Conservation (phyloP, 192 early-diverging fungal species). For the Rhizophagus clarus region DNA sequence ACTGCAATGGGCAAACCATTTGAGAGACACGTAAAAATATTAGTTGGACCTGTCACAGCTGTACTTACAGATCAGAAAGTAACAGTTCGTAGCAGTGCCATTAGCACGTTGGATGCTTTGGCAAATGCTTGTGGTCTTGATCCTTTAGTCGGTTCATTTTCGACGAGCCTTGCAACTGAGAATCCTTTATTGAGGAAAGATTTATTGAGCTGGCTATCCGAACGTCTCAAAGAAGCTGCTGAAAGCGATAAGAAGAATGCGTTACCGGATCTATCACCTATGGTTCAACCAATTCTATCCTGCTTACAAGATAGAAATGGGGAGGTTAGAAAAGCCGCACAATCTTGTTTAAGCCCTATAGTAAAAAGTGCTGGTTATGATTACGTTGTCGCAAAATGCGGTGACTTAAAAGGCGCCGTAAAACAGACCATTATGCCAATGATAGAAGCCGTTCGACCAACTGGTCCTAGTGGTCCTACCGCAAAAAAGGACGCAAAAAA, state of each 20-base stretch:
- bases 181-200: conserved; percentile 89
- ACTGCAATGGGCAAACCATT: conserved; percentile 86
- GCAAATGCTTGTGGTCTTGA: conserved; percentile 73
- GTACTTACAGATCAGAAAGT: conserved; percentile 90
- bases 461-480: conserved; percentile 28
- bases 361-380: conserved; percentile 74
- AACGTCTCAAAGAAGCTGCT: conserved; percentile 56
- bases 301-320: conserved; percentile 88
- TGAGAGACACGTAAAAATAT: conserved; percentile 68
- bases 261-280: conserved; percentile 61
- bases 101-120: conserved; percentile 74
- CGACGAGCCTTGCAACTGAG: conserved; percentile 70
- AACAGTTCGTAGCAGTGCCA: conserved; percentile 76
- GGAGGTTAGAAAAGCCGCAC: conserved; percentile 88
- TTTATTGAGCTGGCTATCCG: conserved; percentile 78
- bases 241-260: conserved; percentile 37
- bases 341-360: conserved; percentile 66
- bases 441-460: conserved; percentile 67
- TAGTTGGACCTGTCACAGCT: conserved; percentile 71
- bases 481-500: conserved; percentile 13
- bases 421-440: conserved; percentile 74
- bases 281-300: conserved; percentile 72
- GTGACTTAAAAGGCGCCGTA: conserved; percentile 78
- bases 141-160: conserved; percentile 61
- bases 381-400: conserved; percentile 64